Conservation (phyloP, 2,329 filamentous ascomycete species). For the Claviceps capensis region DNA sequence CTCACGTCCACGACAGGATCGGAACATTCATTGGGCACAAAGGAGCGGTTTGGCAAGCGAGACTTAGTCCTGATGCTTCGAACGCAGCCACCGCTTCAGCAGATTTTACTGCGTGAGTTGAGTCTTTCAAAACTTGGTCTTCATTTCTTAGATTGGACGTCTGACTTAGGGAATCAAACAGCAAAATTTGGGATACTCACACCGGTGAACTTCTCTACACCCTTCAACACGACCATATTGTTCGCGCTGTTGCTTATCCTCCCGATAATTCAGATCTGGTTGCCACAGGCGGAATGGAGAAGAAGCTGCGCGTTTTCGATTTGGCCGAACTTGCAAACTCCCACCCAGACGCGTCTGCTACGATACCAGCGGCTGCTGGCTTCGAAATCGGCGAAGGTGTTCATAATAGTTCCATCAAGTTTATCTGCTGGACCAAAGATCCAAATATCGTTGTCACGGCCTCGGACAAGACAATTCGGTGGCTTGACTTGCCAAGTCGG, state of each 20-base stretch:
- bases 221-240: conserved; percentile 86
- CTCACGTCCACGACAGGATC: conserved; percentile 50
- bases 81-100: conserved; percentile 88
- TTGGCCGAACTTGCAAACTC: conserved; percentile 45
- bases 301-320: conserved; percentile 91
- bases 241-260: conserved; percentile 83
- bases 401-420: conserved; percentile 84
- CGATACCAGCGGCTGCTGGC: conserved; percentile 45
- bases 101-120: conserved; percentile 76
- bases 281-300: conserved; percentile 89
- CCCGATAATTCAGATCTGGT: conserved; percentile 70
- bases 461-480: conserved; percentile 80
- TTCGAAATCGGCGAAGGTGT: conserved; percentile 81
- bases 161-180: conserved; percentile 21
- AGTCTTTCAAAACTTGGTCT: conserved; percentile 6
- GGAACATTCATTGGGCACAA: conserved; percentile 98
- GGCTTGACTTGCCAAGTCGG: conserved; percentile 78
- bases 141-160: neutral
- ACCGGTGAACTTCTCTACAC: conserved; percentile 81
- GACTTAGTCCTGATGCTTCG: conserved; percentile 74
- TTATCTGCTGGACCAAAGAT: conserved; percentile 85
- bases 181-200: conserved; percentile 94
- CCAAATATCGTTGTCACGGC: conserved; percentile 84
- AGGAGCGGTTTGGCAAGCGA: conserved; percentile 92
- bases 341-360: conserved; percentile 25